Evolutionary conservation across 441 rosid genomes (phyloP).

Genomic region (Mallotus japonicus): DNA sequence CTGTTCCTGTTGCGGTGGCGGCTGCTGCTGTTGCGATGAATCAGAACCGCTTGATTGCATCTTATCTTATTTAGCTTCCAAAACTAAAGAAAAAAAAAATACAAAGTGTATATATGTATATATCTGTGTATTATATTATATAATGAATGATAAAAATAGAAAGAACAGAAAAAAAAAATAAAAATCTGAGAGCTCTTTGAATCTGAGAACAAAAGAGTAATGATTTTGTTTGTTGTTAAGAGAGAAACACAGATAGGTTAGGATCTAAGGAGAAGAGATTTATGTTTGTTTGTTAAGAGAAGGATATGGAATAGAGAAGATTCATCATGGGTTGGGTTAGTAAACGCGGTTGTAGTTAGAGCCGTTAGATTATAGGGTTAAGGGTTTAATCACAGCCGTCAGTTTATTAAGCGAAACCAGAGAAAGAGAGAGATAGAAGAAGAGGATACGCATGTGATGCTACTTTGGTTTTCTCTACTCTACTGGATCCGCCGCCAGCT

Average conservation of each 20-base stretch:
- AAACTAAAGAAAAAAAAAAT: too few relatives aligned
- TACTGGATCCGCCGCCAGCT: slow-evolving; percentile 58
- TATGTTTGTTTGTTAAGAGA: slow-evolving; percentile 31
- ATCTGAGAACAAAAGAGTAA: too few relatives aligned
- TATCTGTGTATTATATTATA: neutral
- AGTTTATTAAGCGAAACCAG: neutral
- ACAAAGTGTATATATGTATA: neutral
- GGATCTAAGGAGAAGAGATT: slow-evolving; percentile 41
- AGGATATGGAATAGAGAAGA: slow-evolving; percentile 21
- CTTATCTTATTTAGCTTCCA: slow-evolving; percentile 22
- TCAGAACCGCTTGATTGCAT: slow-evolving; percentile 63
- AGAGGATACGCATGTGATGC: slow-evolving; percentile 28
- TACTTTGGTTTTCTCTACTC: slow-evolving; percentile 18
- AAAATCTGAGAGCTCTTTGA: neutral
- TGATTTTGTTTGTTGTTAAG: too few relatives aligned
- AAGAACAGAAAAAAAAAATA: neutral
- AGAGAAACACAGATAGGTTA: slow-evolving; percentile 17
- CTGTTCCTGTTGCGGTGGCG: slow-evolving; percentile 15
- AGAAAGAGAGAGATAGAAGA: too few relatives aligned
- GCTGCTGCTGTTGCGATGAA: slow-evolving; percentile 39
- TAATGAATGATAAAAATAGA: neutral
- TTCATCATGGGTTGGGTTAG: slow-evolving; percentile 30
- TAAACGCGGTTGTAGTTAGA: slow-evolving; percentile 39
- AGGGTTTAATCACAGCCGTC: slow-evolving; percentile 40
- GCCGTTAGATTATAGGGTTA: slow-evolving; percentile 44